Base-by-base conservation (phyloP, 805 yeast species). In the Grigorovia humatica region DNA sequence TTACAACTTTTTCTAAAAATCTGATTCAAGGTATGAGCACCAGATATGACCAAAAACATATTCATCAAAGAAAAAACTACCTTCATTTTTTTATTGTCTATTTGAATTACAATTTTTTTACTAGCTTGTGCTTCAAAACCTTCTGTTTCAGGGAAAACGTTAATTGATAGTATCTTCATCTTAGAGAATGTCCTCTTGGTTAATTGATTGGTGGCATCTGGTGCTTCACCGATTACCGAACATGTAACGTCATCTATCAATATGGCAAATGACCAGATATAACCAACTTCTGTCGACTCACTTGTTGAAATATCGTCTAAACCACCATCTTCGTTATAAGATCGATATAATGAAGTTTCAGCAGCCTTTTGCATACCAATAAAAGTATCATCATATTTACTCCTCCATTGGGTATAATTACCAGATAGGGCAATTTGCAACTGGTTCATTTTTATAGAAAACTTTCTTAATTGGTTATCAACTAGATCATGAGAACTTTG, bases 21-120 rank as follows among this genome's bases (percentile, higher is more conserved):
- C 56, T 75, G 75, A 48, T 72, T 70, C 19, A 79, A 55, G 4
- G 79, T 64, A 55, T 73, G 76, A 9, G 73, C 51, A 1, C 76
- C 66, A 0, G 82, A 76, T 3, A 76, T 59, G 0, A 74, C 59
- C 19, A 77, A 64, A 58, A 78, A 80, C 47, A 74, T 74, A 3
- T 74, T 67, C 53, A 72, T 71, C 15, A 73, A 57, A 2, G 77
- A 73, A 45, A 70, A 65, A 6, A 72, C 58, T 2, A 64, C 54
- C 30, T 69, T 71, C 9, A 67, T 30, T 17, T 59, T 63, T 11
- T 62, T 59, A 13, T 64, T 54, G 18, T 60, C 58, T 50, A 63
- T 52, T 32, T 61, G 60, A 1, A 71, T 47, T 1, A 53, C 12
- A 13, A 70, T 48, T 43, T 53, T 65, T 0, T 62, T 60, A 1